Base-by-base conservation (phyloP, 208 protist species). In the Leishmania major region DNA sequence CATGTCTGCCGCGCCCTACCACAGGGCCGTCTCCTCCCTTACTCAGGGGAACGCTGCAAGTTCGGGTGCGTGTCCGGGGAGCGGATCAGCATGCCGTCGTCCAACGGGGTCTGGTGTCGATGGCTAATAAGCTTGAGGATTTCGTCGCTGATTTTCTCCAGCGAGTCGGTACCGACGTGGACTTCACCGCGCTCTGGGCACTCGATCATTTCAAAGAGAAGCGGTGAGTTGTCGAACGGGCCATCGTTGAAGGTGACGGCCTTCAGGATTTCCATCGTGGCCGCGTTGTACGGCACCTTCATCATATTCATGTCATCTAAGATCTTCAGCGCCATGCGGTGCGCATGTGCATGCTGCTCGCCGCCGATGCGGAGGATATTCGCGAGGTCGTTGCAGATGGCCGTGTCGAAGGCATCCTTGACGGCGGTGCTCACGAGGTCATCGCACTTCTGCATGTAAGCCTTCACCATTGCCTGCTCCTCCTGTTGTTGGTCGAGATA, bases 291-390 rank as follows among this genome's bases (percentile, higher is more conserved):
- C 3, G 92, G 84, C 11, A 98, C 84, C 35, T 89, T 86, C 83
- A 96, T 87, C 79, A 93, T 80, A 83, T 88, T 96, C 96, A 98
- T 98, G 88, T 98, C 96, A 45, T 96, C 90, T 51, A 98, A 83
- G 35, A 98, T 84, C 84, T 96, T 91, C 66, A 95, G 57, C 15
- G 88, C 75, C 89, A 95, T 93, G 67, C 85, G 87, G 77, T 95
- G 91, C 17, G 91, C 90, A 78, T 93, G 83, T 25, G 88, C 83
- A 84, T 95, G 89, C 83, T 87, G 88, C 81, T 97, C 92, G 6
- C 94, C 94, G 10, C 86, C 94, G 55, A 98, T 90, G 75, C 96
- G 94, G 17, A 98, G 87, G 66, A 97, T 92, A 79, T 98, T 98
- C 13, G 88, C 89, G 78, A 98, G 84, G 79, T 97, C 92, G 86